Evolutionary conservation across 257 asterid species (phyloP).

Genomic region (Asclepias syriaca): DNA sequence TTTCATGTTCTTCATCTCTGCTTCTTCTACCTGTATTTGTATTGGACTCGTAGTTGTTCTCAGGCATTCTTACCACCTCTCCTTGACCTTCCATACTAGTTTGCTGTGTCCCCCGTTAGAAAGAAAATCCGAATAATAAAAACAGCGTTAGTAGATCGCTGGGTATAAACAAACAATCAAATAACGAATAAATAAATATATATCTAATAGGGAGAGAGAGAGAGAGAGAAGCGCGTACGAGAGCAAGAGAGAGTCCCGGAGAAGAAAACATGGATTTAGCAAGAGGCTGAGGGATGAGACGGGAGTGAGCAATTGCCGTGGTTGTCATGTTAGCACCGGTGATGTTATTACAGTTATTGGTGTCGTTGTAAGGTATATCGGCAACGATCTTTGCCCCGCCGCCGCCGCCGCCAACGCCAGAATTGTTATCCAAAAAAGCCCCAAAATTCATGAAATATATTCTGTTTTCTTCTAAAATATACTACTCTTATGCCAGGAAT

Average conservation of each 20-base stretch:
- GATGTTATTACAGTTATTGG: conserved; percentile 15
- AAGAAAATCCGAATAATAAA: conserved; percentile 7
- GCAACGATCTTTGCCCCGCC: conserved; percentile 55
- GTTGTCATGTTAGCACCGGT: conserved; percentile 35
- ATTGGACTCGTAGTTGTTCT: conserved; percentile 39
- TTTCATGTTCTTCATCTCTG: conserved; percentile 84
- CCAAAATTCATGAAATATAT: conserved; percentile 86
- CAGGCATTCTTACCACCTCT: conserved; percentile 46
- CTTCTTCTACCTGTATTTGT: conserved; percentile 50
- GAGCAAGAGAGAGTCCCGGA: conserved; percentile 92
- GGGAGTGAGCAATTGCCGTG: conserved; percentile 48
- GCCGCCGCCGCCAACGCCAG: conserved; percentile 44
- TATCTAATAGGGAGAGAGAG: neutral
- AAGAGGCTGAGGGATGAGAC: conserved; percentile 47
- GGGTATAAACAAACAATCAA: neutral
- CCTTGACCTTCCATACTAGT: conserved; percentile 77
- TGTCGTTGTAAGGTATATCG: conserved; percentile 40
- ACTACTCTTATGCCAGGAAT: neutral
- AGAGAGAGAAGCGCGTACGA: conserved; percentile 34
- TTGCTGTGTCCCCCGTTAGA: conserved; percentile 35
- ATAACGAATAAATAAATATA: neutral
- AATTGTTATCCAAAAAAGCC: conserved; percentile 68
- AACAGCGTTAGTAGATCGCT: neutral
- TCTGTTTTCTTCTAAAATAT: neutral
- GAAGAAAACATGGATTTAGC: conserved; percentile 67